phyloP scores from a whole-genome alignment of 306 rosid genomes.

The Sindora glabra region DNA sequence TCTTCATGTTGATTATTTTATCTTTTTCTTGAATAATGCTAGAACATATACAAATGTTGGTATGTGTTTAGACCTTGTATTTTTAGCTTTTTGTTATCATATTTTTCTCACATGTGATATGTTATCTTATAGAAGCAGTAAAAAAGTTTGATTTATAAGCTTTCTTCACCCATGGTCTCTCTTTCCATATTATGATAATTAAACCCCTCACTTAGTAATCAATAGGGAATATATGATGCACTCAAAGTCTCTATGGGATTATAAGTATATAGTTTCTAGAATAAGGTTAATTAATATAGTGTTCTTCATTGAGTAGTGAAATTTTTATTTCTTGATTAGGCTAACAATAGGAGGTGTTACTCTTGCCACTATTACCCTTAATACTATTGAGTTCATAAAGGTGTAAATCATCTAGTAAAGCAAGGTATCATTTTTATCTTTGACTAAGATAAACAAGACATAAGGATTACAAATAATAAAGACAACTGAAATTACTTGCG shows the following conservation, averaged over 20 bases:
- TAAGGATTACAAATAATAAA: slow-evolving; percentile 52
- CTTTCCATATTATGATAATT: slow-evolving; percentile 92
- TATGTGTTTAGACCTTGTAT: slow-evolving; percentile 39
- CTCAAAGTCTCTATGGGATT: slow-evolving; percentile 89
- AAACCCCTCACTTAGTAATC: slow-evolving; percentile 97
- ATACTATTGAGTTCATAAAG: slow-evolving; percentile 18
- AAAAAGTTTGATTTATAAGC: slow-evolving; percentile 70
- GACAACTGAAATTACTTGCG: slow-evolving; percentile 35
- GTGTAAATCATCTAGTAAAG: slow-evolving; percentile 8
- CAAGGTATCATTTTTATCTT: slow-evolving; percentile 14
- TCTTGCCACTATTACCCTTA: slow-evolving; percentile 32
- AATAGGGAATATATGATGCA: slow-evolving; percentile 94
- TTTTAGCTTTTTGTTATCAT: background rate
- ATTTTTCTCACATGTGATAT: slow-evolving; percentile 5
- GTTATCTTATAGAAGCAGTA: slow-evolving; percentile 61
- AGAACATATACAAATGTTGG: slow-evolving; percentile 91
- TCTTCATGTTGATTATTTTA: slow-evolving; percentile 96
- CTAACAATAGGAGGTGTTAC: slow-evolving; percentile 90
- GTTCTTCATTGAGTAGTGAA: background rate
- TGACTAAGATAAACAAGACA: slow-evolving; percentile 16
- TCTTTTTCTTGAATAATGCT: slow-evolving; percentile 92
- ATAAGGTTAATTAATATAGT: background rate
- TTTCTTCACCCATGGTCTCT: slow-evolving; percentile 89
- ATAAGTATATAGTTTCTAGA: slow-evolving; percentile 39
- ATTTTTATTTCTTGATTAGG: slow-evolving; percentile 33